Percentiles rank a stretch among this genome's conserved stretches.
phyloP scores from a whole-genome alignment of 2,329 filamentous ascomycete genomes.

The Incumbomyces delicatus region DNA sequence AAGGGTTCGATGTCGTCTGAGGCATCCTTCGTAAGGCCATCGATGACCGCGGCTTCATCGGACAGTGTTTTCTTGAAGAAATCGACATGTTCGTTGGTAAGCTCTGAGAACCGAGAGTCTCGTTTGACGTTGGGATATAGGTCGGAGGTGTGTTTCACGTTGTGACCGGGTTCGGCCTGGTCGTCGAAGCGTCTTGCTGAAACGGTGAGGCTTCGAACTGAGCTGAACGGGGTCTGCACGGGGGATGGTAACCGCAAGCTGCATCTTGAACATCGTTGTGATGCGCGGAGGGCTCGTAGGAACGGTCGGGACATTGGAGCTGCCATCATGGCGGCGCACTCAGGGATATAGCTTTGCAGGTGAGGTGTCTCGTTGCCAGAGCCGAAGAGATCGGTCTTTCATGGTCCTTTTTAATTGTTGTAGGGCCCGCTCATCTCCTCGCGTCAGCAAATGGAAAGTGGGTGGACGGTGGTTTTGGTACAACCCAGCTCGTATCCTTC shows the following conservation, averaged over 20 bases:
- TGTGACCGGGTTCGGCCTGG: constrained; percentile 12
- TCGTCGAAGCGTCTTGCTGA: constrained; percentile 11
- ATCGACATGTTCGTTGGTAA: constrained; percentile 70
- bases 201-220: constrained; percentile 10
- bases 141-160: constrained; percentile 69
- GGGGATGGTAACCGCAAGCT: not conserved
- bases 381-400: no score
- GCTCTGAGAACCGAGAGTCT: constrained; percentile 57
- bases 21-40: constrained; percentile 66
- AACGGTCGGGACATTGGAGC: not conserved
- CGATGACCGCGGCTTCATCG: constrained; percentile 67
- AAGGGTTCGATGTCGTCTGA: constrained; percentile 77
- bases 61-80: constrained; percentile 77
- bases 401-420: no score
- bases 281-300: not conserved
- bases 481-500: no score
- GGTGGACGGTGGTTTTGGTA: no score
- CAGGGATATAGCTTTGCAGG: no score
- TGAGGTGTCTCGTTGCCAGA: no score
- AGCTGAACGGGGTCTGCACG: constrained; percentile 3
- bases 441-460: no score
- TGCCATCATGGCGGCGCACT: not conserved
- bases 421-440: no score
- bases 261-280: not conserved
- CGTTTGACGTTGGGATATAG: constrained; percentile 71